Evolutionary conservation across 257 asterid species (phyloP).

Genomic region (Cordia subcordata): DNA sequence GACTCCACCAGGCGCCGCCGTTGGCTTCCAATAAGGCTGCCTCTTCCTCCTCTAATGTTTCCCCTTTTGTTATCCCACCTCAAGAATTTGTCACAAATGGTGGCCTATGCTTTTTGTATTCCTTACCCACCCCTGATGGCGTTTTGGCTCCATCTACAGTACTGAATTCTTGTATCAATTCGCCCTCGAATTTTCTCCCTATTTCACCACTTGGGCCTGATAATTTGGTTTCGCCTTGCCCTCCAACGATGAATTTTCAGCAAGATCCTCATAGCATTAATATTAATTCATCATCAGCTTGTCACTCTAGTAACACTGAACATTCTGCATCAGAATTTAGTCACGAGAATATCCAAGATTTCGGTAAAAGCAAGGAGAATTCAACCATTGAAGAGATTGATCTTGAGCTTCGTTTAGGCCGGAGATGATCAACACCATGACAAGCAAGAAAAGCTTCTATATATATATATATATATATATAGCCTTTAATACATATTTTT

Average conservation of each 20-base stretch:
- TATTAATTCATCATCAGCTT: conserved; percentile 6
- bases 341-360: neutral
- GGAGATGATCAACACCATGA: conserved; percentile 17
- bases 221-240: conserved; percentile 1
- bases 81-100: conserved; percentile 15
- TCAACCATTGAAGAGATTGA: conserved; percentile 27
- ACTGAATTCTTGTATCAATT: neutral
- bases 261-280: conserved; percentile 15
- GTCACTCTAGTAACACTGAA: conserved; percentile 20
- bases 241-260: conserved; percentile 14
- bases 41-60: neutral
- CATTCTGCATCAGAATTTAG: conserved; percentile 14
- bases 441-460: neutral
- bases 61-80: conserved; percentile 14
- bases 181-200: neutral
- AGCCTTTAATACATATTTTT: neutral
- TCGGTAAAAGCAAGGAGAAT: neutral
- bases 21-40: neutral
- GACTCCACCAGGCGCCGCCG: conserved; percentile 17
- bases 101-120: conserved; percentile 28
- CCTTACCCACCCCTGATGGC: conserved; percentile 32
- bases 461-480: no score
- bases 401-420: conserved; percentile 51
- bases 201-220: neutral
- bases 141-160: conserved; percentile 13